Evolutionary conservation across 768 basidiomycete species (phyloP).

Genomic region (Tricholoma terreum): DNA sequence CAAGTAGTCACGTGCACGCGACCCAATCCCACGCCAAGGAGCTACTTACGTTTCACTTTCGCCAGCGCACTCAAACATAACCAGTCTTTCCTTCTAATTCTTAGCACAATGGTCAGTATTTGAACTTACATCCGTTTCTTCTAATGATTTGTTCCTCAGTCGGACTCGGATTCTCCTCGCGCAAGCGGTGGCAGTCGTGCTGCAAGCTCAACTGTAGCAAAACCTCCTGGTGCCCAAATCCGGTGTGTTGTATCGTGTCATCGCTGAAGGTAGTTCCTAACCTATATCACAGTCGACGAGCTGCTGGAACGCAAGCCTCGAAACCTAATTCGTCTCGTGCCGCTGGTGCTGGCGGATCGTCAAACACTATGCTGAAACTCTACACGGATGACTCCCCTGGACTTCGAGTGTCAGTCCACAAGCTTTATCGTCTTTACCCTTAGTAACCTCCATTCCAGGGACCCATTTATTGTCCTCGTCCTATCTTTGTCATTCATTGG

Average conservation of each 20-base stretch:
- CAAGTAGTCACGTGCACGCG: background rate
- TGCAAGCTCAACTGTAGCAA: conserved; percentile 51
- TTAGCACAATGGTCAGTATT: conserved; percentile 35
- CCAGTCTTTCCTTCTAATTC: conserved; percentile 11
- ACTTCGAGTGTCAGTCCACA: conserved; percentile 76
- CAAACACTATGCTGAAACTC: conserved; percentile 97
- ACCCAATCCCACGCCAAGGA: conserved; percentile 18
- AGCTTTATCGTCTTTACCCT: background rate
- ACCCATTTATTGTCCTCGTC: conserved; percentile 95
- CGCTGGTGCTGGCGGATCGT: conserved; percentile 93
- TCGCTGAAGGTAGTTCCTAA: conserved; percentile 3
- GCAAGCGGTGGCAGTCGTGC: conserved; percentile 37
- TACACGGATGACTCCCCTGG: conserved; percentile 99
- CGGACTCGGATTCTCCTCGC: conserved; percentile 73
- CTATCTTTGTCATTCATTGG: conserved; percentile 96
- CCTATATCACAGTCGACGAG: conserved; percentile 57
- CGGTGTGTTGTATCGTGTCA: conserved; percentile 48
- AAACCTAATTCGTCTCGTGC: conserved; percentile 86
- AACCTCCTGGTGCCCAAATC: conserved; percentile 78
- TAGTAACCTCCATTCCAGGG: conserved; percentile 43
- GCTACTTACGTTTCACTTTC: conserved; percentile 26
- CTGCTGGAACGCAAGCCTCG: conserved; percentile 57
- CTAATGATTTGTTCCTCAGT: conserved; percentile 40
- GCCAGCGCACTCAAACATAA: conserved; percentile 16
- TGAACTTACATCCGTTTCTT: background rate